Conservation (phyloP, 805 yeast genomes). For the Ascoidea rubescens region DNA sequence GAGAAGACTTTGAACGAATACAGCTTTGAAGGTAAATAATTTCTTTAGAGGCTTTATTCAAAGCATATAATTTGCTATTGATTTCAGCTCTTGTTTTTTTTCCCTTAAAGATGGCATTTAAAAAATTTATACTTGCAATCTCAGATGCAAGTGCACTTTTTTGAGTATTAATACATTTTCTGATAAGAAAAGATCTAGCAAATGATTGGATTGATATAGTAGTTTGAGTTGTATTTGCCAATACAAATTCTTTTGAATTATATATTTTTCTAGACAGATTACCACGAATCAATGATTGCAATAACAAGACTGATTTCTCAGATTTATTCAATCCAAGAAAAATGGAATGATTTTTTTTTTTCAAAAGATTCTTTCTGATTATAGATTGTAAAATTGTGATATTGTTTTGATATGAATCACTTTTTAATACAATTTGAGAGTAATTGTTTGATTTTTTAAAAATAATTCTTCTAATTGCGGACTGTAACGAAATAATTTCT, state of each 20-base stretch:
- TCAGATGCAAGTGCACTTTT: background rate
- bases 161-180: background rate
- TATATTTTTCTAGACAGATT: too few relatives aligned
- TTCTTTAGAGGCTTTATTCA: background rate
- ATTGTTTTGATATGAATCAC: background rate
- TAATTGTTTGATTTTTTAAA: background rate
- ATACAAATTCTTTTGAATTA: too few relatives aligned
- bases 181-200: background rate
- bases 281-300: too few relatives aligned
- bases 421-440: too few relatives aligned
- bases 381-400: too few relatives aligned
- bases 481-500: conserved; percentile 34
- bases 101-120: conserved; percentile 23
- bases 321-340: too few relatives aligned
- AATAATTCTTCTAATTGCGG: conserved; percentile 33
- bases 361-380: too few relatives aligned
- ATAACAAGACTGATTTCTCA: too few relatives aligned
- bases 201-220: background rate
- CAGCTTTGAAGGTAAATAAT: conserved; percentile 4
- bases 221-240: too few relatives aligned
- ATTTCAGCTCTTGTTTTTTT: conserved; percentile 18
- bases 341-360: too few relatives aligned
- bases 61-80: conserved; percentile 3
- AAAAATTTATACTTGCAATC: background rate
- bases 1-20: background rate